A percentile compares a stretch with the other conserved stretches of the same genome.
These are phyloP conservation scores for Babjeviella inositovora DNA, from an alignment of 805 yeast species.

Conservation along the genomic window DNA sequence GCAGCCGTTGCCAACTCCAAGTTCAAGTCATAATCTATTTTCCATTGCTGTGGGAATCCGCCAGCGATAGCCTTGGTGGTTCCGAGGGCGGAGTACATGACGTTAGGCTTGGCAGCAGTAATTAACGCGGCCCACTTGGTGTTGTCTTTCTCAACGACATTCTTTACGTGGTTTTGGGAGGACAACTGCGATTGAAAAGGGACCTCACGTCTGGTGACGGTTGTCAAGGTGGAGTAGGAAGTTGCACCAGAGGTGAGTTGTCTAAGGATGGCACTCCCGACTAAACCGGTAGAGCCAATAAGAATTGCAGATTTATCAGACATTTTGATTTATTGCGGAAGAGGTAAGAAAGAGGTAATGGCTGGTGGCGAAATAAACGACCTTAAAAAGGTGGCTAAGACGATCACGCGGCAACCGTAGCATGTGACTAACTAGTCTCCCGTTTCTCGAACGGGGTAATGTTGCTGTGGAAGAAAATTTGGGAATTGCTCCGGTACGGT, in stretches of 20 bases:
- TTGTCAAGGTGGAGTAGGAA: constrained; percentile 35
- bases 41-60: constrained; percentile 47
- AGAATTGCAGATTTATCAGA: too few species aligned
- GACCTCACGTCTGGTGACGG: constrained; percentile 10
- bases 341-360: constrained; percentile 3
- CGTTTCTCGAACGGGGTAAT: too few species aligned
- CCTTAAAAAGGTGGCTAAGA: too few species aligned
- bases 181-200: constrained; percentile 3
- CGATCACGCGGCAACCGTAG: too few species aligned
- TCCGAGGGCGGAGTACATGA: constrained; percentile 53
- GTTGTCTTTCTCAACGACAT: constrained; percentile 26
- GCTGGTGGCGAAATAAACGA: too few species aligned
- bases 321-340: not conserved
- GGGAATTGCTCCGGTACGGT: too few species aligned
- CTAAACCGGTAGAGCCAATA: constrained; percentile 70
- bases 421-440: too few species aligned
- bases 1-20: constrained; percentile 59
- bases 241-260: constrained; percentile 23
- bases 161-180: constrained; percentile 5
- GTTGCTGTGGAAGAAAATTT: too few species aligned
- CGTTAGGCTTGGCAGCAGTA: constrained; percentile 14
- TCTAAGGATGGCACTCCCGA: constrained; percentile 43
- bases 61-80: constrained; percentile 68
- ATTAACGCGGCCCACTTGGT: constrained; percentile 31
- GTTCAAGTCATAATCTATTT: constrained; percentile 65